These are phyloP conservation scores for Solanum clarkiae DNA, from an alignment of 257 asterid genomes.

Conservation along the genomic window DNA sequence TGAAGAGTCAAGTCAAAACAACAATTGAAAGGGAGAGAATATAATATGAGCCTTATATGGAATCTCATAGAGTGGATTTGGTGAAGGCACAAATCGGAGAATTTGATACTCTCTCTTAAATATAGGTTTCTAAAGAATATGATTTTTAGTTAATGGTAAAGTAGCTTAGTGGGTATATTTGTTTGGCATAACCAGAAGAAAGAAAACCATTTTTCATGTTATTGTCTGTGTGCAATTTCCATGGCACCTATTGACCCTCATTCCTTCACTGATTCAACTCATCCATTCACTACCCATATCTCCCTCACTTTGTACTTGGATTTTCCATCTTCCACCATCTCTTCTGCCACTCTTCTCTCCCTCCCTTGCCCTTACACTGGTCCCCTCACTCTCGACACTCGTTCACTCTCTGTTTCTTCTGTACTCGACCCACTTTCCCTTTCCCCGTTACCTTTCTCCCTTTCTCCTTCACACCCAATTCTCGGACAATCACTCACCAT, in stretches of 20 bases:
- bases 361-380: slow-evolving; percentile 64
- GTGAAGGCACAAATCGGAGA: background rate
- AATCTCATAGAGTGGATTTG: background rate
- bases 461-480: slow-evolving; percentile 13
- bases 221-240: background rate
- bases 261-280: slow-evolving; percentile 72
- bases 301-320: slow-evolving; percentile 74
- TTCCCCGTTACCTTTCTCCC: slow-evolving; percentile 44
- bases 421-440: slow-evolving; percentile 9
- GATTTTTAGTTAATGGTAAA: background rate
- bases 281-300: slow-evolving; percentile 75
- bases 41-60: background rate
- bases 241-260: slow-evolving; percentile 92
- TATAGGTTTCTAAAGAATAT: background rate
- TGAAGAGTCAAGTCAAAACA: too few relatives aligned
- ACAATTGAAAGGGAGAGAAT: too few relatives aligned
- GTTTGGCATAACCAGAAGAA: background rate
- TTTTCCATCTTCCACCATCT: slow-evolving; percentile 70
- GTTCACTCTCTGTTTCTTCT: slow-evolving; percentile 57
- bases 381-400: slow-evolving; percentile 61
- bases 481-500: slow-evolving; percentile 4
- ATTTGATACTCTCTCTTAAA: background rate
- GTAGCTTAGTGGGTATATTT: background rate
- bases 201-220: background rate
- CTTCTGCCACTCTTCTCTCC: slow-evolving; percentile 54